Evolutionary conservation across 176 grass and related monocot species (phyloP), one percentile per base, ranked within the genome.

Genomic region (Carex scoparia): DNA sequence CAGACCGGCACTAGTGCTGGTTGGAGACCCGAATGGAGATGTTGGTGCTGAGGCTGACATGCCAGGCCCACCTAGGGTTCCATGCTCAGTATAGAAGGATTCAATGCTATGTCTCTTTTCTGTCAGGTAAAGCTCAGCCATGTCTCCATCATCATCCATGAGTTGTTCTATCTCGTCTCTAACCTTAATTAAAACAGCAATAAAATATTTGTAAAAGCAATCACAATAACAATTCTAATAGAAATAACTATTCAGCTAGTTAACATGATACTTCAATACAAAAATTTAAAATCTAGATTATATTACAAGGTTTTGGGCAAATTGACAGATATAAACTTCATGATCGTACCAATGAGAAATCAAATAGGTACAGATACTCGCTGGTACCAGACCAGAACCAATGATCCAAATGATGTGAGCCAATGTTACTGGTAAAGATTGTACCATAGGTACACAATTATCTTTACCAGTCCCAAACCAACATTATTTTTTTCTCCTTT

Each of bases 111-210:
- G 55, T 88, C 92, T 98, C 69, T 98, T 98, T 80, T 94, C 93
- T 0, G 91, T 92, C 63, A 98, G 93, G 91, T 95, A 95, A 90
- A 99, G 94, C 83, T 99, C 96, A 2, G 96, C 96, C 96, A 99
- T 99, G 89, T 99, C 96, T 61, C 85, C 91, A 69, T 99, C 96
- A 87, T 95, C 96, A 86, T 99, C 96, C 96, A 99, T 95, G 30
- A 99, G 75, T 9, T 99, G 93, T 70, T 99, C 96, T 89, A 99
- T 95, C 89, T 99, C 96, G 86, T 99, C 96, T 83, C 96, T 95
- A 4, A 95, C 95, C 95, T 98, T 76, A 14, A 64, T 53, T 79
- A 84, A 84, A 63, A 53, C 19, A 76, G 19, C 16, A 76, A 54
- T 6, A 54, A 0, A 31, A 53, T 54, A 54, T 10, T 76, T 31